phyloP scores from a whole-genome alignment of 2,329 filamentous ascomycete genomes.

The Xylaria sp. region DNA sequence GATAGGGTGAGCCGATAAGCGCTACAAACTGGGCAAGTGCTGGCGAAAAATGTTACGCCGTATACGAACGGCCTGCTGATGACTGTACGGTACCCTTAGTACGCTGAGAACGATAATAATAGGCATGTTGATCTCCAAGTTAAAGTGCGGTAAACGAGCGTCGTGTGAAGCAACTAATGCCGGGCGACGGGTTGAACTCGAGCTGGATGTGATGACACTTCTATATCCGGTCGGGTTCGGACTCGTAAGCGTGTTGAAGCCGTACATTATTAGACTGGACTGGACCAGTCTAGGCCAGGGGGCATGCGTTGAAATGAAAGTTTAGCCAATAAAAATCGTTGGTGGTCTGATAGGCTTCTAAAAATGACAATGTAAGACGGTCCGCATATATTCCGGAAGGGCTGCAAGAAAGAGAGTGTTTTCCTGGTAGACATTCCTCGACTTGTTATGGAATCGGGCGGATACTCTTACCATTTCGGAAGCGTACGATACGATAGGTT shows the following conservation, averaged over 20 bases:
- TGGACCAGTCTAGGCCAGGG: neutral
- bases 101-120: neutral
- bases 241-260: slow-evolving; percentile 5
- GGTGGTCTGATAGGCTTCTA: slow-evolving; percentile 16
- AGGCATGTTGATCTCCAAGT: neutral
- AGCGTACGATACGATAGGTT: neutral
- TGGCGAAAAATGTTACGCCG: neutral
- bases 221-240: neutral
- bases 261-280: neutral
- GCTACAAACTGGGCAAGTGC: slow-evolving; percentile 7
- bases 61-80: neutral
- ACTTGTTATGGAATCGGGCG: no score
- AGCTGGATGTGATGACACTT: neutral
- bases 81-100: neutral
- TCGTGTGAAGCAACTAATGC: neutral
- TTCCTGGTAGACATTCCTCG: neutral
- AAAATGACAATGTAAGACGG: slow-evolving; percentile 19
- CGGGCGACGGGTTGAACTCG: slow-evolving; percentile 2
- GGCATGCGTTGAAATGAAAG: neutral
- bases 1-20: slow-evolving; percentile 9
- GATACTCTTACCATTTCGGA: neutral
- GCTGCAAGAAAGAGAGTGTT: neutral
- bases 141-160: neutral
- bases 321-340: slow-evolving; percentile 21
- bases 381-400: neutral